phyloP scores from a whole-genome alignment of 2,329 filamentous ascomycete genomes.

The Clathrospora elynae region DNA sequence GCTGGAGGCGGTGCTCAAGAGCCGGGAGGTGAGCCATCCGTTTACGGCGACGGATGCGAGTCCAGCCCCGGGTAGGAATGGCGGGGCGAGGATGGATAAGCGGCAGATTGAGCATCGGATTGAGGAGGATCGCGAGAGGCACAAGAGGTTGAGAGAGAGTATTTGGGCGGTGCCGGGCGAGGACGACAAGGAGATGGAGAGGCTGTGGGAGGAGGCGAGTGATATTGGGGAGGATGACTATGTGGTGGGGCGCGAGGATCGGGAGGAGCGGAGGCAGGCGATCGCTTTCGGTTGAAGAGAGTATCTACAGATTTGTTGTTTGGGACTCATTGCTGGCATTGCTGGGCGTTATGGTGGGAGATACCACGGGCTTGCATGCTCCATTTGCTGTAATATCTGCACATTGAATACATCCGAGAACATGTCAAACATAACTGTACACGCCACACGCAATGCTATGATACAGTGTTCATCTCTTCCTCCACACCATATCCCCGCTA shows the following conservation, averaged over 20 bases:
- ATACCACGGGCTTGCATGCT: constrained; percentile 35
- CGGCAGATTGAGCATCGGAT: constrained; percentile 93
- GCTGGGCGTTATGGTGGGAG: constrained; percentile 37
- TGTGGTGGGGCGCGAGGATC: constrained; percentile 75
- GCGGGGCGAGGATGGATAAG: constrained; percentile 69
- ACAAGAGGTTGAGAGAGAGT: constrained; percentile 87
- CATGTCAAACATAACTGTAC: constrained; percentile 48
- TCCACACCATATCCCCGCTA: constrained; percentile 3
- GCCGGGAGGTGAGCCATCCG: constrained; percentile 64
- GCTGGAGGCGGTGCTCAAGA: constrained; percentile 81
- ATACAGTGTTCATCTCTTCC: constrained; percentile 32
- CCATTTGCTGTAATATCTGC: constrained; percentile 27
- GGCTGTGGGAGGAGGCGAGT: constrained; percentile 84
- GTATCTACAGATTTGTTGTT: no score
- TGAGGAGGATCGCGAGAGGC: constrained; percentile 92
- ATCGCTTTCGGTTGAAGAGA: constrained; percentile 50
- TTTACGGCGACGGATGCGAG: constrained; percentile 21
- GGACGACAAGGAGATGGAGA: constrained; percentile 70
- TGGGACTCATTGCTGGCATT: constrained; percentile 19
- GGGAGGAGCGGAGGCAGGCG: constrained; percentile 58
- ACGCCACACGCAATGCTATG: constrained; percentile 44
- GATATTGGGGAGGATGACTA: constrained; percentile 88
- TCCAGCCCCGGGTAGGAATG: constrained; percentile 37
- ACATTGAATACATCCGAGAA: constrained; percentile 40
- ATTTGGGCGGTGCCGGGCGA: constrained; percentile 84